Evolutionary conservation across 1,139 yeast species (phyloP).

Genomic region (Eremothecium sinecaudum): DNA sequence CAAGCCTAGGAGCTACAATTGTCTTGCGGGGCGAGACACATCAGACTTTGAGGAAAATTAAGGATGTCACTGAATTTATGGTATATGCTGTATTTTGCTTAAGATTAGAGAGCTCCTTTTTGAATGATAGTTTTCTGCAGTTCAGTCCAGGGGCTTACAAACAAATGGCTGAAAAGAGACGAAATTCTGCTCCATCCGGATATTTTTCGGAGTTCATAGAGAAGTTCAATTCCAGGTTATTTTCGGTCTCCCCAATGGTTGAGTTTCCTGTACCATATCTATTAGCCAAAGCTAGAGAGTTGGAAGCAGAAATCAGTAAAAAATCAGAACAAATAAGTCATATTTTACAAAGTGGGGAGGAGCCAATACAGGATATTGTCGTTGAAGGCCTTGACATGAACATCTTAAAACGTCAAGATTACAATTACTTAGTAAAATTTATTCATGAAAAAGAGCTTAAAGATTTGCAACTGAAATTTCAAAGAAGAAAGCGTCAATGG

Average conservation of each 20-base stretch:
- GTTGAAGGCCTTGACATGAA: slow-evolving; percentile 19
- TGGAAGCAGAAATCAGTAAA: slow-evolving; percentile 41
- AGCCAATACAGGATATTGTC: slow-evolving; percentile 12
- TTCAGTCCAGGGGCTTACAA: slow-evolving; percentile 34
- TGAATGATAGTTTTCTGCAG: slow-evolving; percentile 62
- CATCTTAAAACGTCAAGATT: slow-evolving; percentile 25
- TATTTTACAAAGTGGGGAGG: slow-evolving; percentile 22
- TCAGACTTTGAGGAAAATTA: slow-evolving; percentile 53
- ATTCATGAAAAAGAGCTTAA: slow-evolving; percentile 33
- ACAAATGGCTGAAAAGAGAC: slow-evolving; percentile 12
- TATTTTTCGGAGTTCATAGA: slow-evolving; percentile 44
- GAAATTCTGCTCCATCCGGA: slow-evolving; percentile 15
- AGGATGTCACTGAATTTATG: slow-evolving; percentile 73
- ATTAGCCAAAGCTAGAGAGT: slow-evolving; percentile 43
- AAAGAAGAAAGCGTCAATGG: slow-evolving; percentile 47
- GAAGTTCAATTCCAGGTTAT: slow-evolving; percentile 40
- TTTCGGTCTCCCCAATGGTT: slow-evolving; percentile 73
- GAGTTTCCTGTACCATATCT: slow-evolving; percentile 58
- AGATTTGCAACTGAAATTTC: slow-evolving; percentile 33
- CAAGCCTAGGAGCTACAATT: slow-evolving; percentile 71
- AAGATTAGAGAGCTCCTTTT: slow-evolving; percentile 69
- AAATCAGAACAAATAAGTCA: slow-evolving; percentile 28
- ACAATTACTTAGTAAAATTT: slow-evolving; percentile 27
- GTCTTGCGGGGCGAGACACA: slow-evolving; percentile 68
- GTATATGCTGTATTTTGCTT: slow-evolving; percentile 68